Percentiles rank a stretch among this genome's conserved stretches.
Evolutionary conservation across 2,329 filamentous ascomycete species (phyloP).

Genomic region (Neonectria punicea): DNA sequence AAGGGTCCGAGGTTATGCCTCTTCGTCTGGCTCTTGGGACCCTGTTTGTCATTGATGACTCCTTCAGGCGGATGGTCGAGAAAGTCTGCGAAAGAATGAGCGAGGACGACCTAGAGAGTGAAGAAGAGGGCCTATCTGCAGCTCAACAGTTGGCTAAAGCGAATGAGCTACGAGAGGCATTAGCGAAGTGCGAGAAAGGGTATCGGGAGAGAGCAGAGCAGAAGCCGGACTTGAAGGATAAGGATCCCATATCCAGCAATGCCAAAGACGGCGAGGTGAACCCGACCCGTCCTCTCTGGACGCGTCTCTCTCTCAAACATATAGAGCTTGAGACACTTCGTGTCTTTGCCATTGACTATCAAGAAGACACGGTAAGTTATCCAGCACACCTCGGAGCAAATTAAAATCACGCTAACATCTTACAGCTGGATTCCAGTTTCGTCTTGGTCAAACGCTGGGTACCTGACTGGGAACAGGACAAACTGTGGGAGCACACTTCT

Average conservation of each 20-base stretch:
- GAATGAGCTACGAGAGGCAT: neutral
- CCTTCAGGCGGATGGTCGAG: neutral
- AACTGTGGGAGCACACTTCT: neutral
- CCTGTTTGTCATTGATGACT: conserved; percentile 12
- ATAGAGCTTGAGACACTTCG: neutral
- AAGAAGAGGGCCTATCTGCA: neutral
- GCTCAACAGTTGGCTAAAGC: neutral
- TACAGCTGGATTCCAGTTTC: neutral
- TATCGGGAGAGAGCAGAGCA: neutral
- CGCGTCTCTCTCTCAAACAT: neutral
- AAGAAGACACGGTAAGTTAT: neutral
- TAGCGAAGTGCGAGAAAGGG: neutral
- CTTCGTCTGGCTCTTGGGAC: conserved; percentile 11
- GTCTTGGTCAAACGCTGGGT: neutral
- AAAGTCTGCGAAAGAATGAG: neutral
- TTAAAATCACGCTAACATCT: neutral
- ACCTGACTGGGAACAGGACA: neutral
- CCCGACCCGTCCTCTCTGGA: neutral
- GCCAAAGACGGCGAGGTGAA: neutral
- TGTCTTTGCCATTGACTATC: neutral
- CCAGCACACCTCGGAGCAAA: neutral
- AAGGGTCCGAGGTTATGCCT: conserved; percentile 2
- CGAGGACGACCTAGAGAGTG: neutral
- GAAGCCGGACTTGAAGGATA: neutral
- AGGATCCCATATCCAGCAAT: neutral